These are phyloP conservation scores for Stenocarpella maydis DNA, from an alignment of 2,329 filamentous ascomycete genomes.

Conservation along the genomic window DNA sequence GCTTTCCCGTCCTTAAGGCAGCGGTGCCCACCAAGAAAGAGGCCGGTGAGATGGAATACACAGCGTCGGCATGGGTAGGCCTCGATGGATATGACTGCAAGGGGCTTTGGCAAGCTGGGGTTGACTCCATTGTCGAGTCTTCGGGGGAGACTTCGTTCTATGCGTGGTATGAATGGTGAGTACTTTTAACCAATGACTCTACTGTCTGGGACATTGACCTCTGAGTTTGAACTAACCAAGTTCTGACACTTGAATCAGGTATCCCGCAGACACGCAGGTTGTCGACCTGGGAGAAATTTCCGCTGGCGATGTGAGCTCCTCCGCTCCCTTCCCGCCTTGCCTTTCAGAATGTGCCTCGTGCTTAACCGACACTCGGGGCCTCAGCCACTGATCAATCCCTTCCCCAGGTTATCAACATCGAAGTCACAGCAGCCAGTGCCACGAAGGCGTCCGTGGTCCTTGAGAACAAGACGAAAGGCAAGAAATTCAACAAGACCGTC, in stretches of 20 bases:
- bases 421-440: slow-evolving; percentile 32
- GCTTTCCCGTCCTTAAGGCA: slow-evolving; percentile 57
- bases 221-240: too few relatives aligned
- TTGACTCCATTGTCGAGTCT: slow-evolving; percentile 60
- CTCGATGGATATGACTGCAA: slow-evolving; percentile 56
- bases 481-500: slow-evolving; percentile 32
- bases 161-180: slow-evolving; percentile 63
- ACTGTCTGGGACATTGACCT: not conserved
- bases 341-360: not conserved
- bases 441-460: slow-evolving; percentile 29
- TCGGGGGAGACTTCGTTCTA: slow-evolving; percentile 48
- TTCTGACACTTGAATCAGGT: slow-evolving; percentile 44
- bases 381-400: not conserved
- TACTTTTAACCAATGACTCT: not conserved
- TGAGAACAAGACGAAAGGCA: slow-evolving; percentile 30
- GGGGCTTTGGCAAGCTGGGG: slow-evolving; percentile 64
- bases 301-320: slow-evolving; percentile 32
- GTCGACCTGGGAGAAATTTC: slow-evolving; percentile 30
- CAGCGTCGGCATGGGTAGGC: slow-evolving; percentile 65
- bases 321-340: not conserved
- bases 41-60: slow-evolving; percentile 47
- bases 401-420: slow-evolving; percentile 32
- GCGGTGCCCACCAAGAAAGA: slow-evolving; percentile 48
- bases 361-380: not conserved
- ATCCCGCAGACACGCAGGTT: slow-evolving; percentile 55